Evolutionary conservation across 2,329 filamentous ascomycete species (phyloP).

Genomic region (Fusarium stilboides): DNA sequence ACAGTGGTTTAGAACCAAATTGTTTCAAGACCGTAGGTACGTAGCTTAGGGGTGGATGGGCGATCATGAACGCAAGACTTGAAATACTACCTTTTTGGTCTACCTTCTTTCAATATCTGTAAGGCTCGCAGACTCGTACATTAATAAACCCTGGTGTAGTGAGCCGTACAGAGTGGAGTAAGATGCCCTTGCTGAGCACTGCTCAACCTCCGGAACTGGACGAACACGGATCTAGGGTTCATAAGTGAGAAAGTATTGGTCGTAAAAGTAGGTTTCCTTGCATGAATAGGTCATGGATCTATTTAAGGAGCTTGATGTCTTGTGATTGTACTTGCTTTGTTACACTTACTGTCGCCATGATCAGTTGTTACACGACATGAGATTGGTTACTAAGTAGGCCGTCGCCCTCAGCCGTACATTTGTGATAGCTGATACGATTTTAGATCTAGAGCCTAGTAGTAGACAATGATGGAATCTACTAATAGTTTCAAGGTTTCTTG

Average conservation of each 20-base stretch:
- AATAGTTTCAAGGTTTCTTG: constrained; percentile 10
- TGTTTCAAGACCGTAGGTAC: neutral
- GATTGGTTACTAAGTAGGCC: no score
- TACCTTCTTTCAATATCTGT: no score
- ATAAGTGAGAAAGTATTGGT: no score
- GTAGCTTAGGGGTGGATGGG: no score
- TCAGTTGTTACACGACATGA: constrained; percentile 3
- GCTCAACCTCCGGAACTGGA: neutral
- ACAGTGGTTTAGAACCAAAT: neutral
- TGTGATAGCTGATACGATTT: no score
- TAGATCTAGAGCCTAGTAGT: neutral
- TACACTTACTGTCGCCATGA: neutral
- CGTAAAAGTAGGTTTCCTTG: neutral
- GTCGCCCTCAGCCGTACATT: no score
- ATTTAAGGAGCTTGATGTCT: constrained; percentile 1
- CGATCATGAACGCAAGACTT: no score
- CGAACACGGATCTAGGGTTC: neutral
- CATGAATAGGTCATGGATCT: neutral
- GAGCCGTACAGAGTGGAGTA: neutral
- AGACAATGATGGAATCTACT: neutral
- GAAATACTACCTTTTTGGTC: no score
- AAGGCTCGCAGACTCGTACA: neutral
- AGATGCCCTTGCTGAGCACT: neutral
- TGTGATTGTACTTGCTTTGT: neutral
- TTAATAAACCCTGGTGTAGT: neutral